These are phyloP conservation scores for Albophoma yamanashiensis DNA, from an alignment of 2,329 filamentous ascomycete species.

Conservation along the genomic window DNA sequence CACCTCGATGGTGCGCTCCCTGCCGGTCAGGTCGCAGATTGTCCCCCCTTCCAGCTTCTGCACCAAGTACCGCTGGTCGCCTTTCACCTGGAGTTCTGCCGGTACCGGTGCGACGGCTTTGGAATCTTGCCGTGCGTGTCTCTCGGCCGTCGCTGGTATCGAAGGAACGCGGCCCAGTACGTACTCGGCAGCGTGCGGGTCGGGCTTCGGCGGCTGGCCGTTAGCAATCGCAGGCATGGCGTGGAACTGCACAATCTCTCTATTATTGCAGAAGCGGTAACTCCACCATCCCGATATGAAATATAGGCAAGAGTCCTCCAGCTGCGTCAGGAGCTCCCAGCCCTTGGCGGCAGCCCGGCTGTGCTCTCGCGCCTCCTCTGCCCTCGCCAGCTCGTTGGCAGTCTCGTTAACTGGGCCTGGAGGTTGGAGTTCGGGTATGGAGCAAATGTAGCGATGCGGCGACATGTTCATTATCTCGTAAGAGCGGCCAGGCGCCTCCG, in stretches of 20 bases:
- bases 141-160: constrained; percentile 18
- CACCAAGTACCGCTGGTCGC: constrained; percentile 76
- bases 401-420: constrained; percentile 49
- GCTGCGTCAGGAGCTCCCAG: constrained; percentile 66
- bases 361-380: constrained; percentile 72
- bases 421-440: constrained; percentile 61
- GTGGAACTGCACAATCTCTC: constrained; percentile 83
- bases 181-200: constrained; percentile 66
- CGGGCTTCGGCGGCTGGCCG: constrained; percentile 65
- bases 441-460: constrained; percentile 68
- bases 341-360: constrained; percentile 66
- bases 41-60: constrained; percentile 74
- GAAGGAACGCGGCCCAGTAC: constrained; percentile 52
- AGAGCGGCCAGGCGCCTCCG: constrained; percentile 11
- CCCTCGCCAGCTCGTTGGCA: constrained; percentile 54
- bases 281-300: constrained; percentile 86
- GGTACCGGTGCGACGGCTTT: constrained; percentile 20
- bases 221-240: constrained; percentile 58
- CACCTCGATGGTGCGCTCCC: constrained; percentile 73
- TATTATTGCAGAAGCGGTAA: constrained; percentile 87
- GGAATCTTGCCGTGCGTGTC: constrained; percentile 7
- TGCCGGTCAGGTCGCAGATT: constrained; percentile 74
- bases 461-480: constrained; percentile 70
- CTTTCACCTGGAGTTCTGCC: constrained; percentile 68
- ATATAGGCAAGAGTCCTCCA: constrained; percentile 79